Evolutionary conservation across 805 yeast species (phyloP), one percentile per base, ranked within the genome.

Genomic region (Saccharomyces jurei): DNA sequence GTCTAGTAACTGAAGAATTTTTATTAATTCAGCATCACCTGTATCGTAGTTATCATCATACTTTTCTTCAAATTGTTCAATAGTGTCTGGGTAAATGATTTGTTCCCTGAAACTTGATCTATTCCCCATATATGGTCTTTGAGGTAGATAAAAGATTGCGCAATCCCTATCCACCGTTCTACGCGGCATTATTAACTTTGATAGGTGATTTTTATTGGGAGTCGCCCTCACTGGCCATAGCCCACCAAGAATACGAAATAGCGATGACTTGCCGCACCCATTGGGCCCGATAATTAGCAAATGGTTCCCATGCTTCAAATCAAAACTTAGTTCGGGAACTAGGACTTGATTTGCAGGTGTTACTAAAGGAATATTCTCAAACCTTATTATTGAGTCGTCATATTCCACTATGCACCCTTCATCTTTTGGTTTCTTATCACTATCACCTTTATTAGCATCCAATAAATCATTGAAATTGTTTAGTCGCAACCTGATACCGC

Each of bases 251-350:
- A 91, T 81, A 66, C 98, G 80, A 70, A 91, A 91, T 54, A 91
- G 74, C 0, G 97, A 91, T 0, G 97, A 90, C 71, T 91, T 91
- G 28, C 98, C 98, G 58, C 96, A 87, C 1, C 98, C 98, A 66
- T 91, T 91, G 13, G 97, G 97, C 0, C 98, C 98, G 9, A 92
- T 90, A 66, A 91, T 90, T 52, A 91, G 76, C 51, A 91, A 74
- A 70, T 91, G 94, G 51, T 90, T 84, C 36, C 97, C 97, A 32
- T 81, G 86, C 58, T 84, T 80, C 52, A 91, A 80, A 51, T 84
- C 78, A 69, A 91, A 90, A 28, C 81, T 76, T 61, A 91, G 76
- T 41, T 81, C 78, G 48, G 80, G 75, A 25, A 87, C 84, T 49
- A 91, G 75, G 0, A 84, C 77, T 48, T 87, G 91, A 53, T 89